A percentile compares a stretch with the other conserved stretches of the same genome.
Evolutionary conservation across 2,329 filamentous ascomycete genomes (phyloP).

Genomic region (Metarhizium brunneum): DNA sequence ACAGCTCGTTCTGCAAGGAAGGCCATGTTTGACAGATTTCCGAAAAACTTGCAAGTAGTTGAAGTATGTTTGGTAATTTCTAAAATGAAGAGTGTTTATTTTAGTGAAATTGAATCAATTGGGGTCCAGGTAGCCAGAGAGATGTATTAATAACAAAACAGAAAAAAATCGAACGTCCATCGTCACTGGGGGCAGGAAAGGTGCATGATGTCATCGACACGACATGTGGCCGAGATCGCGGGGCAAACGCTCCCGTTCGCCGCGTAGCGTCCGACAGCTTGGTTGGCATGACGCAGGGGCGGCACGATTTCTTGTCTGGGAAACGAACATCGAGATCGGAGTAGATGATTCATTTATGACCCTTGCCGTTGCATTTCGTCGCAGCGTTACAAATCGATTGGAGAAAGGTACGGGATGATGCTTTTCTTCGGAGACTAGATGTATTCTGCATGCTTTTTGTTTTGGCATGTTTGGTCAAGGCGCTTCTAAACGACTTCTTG

Average conservation of each 20-base stretch:
- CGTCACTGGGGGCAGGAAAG: neutral
- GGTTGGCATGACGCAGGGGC: slow-evolving; percentile 1
- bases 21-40: slow-evolving; percentile 33
- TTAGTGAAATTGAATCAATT: neutral
- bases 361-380: no score
- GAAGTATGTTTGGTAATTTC: no score
- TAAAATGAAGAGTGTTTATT: neutral
- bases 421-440: no score
- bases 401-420: no score
- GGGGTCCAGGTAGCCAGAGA: neutral
- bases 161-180: neutral
- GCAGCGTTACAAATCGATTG: no score
- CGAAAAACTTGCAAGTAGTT: neutral
- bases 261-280: neutral
- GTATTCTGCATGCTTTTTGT: no score
- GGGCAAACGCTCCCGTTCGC: slow-evolving; percentile 9
- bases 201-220: slow-evolving; percentile 8
- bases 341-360: no score
- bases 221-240: neutral
- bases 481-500: no score
- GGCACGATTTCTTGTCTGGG: neutral
- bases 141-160: no score
- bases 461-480: no score
- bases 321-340: neutral
- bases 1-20: slow-evolving; percentile 38